These are phyloP conservation scores for Boletus rubropictus DNA, from an alignment of 768 basidiomycete genomes.

Conservation along the genomic window DNA sequence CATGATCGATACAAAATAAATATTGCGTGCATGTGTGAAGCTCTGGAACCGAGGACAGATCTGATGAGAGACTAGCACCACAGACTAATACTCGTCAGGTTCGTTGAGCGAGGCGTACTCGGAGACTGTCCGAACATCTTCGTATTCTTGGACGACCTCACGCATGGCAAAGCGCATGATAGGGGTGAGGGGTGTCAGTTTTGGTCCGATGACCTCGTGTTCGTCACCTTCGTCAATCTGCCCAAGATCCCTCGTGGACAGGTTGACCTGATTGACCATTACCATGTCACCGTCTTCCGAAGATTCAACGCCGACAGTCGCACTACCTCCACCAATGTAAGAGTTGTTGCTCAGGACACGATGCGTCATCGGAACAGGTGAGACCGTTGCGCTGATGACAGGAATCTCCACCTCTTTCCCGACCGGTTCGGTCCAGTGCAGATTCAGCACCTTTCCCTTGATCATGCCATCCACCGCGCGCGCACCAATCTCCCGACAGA, in stretches of 20 bases:
- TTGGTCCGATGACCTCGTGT: constrained; percentile 63
- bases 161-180: constrained; percentile 83
- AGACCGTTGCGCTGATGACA: constrained; percentile 23
- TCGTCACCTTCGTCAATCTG: constrained; percentile 48
- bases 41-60: not conserved
- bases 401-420: constrained; percentile 44
- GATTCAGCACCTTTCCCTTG: constrained; percentile 64
- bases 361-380: constrained; percentile 25
- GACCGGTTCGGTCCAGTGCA: constrained; percentile 72
- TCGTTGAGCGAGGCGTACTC: constrained; percentile 71
- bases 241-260: constrained; percentile 38
- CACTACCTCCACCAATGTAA: constrained; percentile 32
- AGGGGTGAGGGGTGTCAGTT: constrained; percentile 69
- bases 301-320: constrained; percentile 36
- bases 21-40: not conserved
- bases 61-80: constrained; percentile 1
- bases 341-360: constrained; percentile 27
- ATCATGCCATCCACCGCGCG: constrained; percentile 83
- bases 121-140: constrained; percentile 66
- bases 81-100: constrained; percentile 59
- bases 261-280: constrained; percentile 33
- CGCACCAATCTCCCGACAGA: constrained; percentile 81
- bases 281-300: constrained; percentile 47
- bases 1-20: constrained; percentile 9
- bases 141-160: constrained; percentile 77